These are phyloP conservation scores for Thinopyrum obtusiflorum DNA, from an alignment of 202 grass and related monocot genomes.

Conservation along the genomic window DNA sequence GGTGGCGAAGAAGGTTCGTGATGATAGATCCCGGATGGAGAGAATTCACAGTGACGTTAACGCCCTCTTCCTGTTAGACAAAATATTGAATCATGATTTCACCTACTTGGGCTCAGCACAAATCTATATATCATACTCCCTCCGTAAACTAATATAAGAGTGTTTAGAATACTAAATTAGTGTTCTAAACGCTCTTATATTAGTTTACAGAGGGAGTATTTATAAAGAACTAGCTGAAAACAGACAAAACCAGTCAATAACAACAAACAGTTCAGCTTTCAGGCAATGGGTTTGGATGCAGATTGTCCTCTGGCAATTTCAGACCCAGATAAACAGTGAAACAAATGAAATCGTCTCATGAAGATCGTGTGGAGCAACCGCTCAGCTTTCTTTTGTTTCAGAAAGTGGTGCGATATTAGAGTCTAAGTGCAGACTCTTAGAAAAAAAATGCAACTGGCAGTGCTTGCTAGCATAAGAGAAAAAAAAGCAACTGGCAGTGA, in stretches of 20 bases:
- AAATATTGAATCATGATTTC: constrained; percentile 13
- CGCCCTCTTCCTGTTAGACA: constrained; percentile 62
- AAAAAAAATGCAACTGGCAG: neutral
- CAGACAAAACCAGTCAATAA: neutral
- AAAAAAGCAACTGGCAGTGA: no score
- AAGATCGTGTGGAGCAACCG: neutral
- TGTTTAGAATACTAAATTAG: no score
- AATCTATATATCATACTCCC: neutral
- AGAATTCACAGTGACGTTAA: constrained; percentile 89
- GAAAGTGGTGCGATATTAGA: neutral
- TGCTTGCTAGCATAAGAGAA: neutral
- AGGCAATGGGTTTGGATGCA: neutral
- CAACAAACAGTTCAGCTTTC: neutral
- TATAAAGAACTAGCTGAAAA: neutral
- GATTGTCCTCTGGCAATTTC: neutral
- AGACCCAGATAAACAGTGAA: neutral
- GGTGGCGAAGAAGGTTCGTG: constrained; percentile 91
- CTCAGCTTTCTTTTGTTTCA: neutral
- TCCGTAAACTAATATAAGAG: no score
- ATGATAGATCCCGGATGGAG: constrained; percentile 94
- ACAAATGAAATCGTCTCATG: neutral
- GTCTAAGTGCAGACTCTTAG: neutral
- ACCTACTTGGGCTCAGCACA: neutral
- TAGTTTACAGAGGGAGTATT: no score
- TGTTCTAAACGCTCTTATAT: no score